Percentiles rank a stretch among this genome's conserved stretches.
phyloP scores from a whole-genome alignment of 192 early-diverging fungal genomes.

The Gryganskiella cystojenkinii region DNA sequence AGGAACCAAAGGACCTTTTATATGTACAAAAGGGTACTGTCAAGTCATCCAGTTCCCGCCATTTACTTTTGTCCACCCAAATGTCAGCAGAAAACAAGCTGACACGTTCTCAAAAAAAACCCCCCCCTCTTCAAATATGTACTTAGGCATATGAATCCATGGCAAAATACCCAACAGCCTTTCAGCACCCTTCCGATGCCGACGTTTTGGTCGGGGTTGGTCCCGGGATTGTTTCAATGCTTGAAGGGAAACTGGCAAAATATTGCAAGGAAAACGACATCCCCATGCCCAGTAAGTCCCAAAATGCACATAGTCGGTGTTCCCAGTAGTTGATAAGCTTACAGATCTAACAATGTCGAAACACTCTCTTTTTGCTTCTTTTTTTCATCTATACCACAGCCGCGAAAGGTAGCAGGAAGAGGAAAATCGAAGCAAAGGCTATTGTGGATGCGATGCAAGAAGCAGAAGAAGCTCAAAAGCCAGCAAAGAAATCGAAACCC shows the following conservation, averaged over 20 bases:
- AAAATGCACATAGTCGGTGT: too few relatives aligned
- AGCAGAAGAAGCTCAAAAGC: slow-evolving; percentile 12
- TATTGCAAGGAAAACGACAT: slow-evolving; percentile 66
- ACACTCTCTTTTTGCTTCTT: not conserved
- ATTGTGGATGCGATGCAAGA: not conserved
- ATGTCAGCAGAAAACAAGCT: not conserved
- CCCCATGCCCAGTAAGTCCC: slow-evolving; percentile 45
- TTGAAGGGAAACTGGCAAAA: slow-evolving; percentile 63
- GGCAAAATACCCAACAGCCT: slow-evolving; percentile 63
- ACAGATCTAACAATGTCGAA: too few relatives aligned
- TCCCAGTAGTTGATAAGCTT: too few relatives aligned
- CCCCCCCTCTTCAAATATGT: not conserved
- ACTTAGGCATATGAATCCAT: slow-evolving; percentile 72
- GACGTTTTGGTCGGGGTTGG: slow-evolving; percentile 74
- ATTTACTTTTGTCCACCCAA: too few relatives aligned
- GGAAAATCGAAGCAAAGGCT: slow-evolving; percentile 1
- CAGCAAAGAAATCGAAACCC: slow-evolving; percentile 7
- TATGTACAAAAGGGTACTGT: slow-evolving; percentile 64
- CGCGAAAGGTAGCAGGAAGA: not conserved
- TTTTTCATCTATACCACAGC: not conserved
- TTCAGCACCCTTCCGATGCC: slow-evolving; percentile 70
- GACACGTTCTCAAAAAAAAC: not conserved
- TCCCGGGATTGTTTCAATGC: slow-evolving; percentile 56
- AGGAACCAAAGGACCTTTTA: slow-evolving; percentile 63
- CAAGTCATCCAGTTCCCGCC: too few relatives aligned